Evolutionary conservation across 1,284 basidiomycete species (phyloP), one percentile per base, ranked within the genome.

Genomic region (Pterulicium gracile): DNA sequence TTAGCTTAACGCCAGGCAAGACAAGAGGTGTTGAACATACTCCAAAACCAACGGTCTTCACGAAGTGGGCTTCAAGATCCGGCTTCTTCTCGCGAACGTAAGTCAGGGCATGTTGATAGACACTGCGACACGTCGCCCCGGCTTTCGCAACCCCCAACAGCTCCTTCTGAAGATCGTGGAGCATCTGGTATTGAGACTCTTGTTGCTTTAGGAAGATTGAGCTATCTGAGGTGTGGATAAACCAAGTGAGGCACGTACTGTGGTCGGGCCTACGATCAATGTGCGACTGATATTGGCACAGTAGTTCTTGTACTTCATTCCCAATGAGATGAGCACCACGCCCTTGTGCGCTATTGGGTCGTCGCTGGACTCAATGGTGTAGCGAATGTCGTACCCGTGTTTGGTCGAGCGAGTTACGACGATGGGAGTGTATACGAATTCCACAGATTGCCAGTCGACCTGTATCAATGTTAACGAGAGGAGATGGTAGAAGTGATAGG

Each of bases 371-470:
- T 90, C 83, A 0, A 89, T 91, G 1, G 83, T 89, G 19, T 86
- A 84, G 51, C 84, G 80, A 44, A 98, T 71, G 59, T 98, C 94
- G 60, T 96, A 98, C 12, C 88, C 86, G 3, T 73, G 69, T 50
- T 71, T 75, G 35, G 81, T 81, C 14, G 89, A 88, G 47, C 86
- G 87, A 2, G 93, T 97, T 59, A 97, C 94, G 57, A 98, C 89
- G 61, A 97, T 94, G 2, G 95, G 94, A 3, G 88, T 81, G 62
- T 95, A 97, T 54, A 90, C 89, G 67, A 94, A 95, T 64, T 98
- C 94, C 2, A 88, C 86, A 10, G 85, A 77, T 20, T 72, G 70
- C 73, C 88, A 92, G 60, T 98, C 94, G 49, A 93, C 73, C 87
- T 92, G 53, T 15, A 22, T 24, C 39, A 24, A 15, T 43, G 43